These are phyloP conservation scores for Rhipidocladum racemiflorum DNA, from an alignment of 176 grass and related monocot species.

Conservation along the genomic window DNA sequence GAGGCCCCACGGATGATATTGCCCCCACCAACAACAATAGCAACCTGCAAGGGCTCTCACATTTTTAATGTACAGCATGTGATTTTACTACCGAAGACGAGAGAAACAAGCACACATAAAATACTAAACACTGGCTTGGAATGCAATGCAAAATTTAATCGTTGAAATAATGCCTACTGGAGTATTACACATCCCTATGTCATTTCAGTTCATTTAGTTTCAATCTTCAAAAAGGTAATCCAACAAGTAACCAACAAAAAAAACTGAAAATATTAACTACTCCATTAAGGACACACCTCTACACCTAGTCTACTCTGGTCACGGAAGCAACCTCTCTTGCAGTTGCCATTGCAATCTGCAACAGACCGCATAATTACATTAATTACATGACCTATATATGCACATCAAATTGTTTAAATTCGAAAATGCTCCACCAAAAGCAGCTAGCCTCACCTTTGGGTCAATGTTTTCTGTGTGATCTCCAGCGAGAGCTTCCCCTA, in stretches of 20 bases:
- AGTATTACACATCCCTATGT: neutral
- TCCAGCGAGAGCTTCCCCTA: constrained; percentile 88
- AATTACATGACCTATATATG: neutral
- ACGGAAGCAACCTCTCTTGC: constrained; percentile 97
- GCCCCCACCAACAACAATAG: constrained; percentile 95
- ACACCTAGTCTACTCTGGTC: constrained; percentile 81
- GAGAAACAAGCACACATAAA: constrained; percentile 8
- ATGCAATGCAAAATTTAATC: neutral
- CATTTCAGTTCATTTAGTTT: neutral
- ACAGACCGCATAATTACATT: constrained; percentile 3
- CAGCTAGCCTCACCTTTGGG: constrained; percentile 60
- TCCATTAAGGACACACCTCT: constrained; percentile 63
- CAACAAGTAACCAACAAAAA: neutral
- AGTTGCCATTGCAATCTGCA: constrained; percentile 95
- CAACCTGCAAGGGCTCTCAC: constrained; percentile 54
- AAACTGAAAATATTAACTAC: neutral
- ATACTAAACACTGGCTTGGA: neutral
- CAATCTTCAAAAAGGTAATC: neutral
- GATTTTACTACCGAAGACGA: neutral
- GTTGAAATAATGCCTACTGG: constrained; percentile 9
- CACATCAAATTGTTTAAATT: neutral
- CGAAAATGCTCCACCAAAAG: constrained; percentile 1
- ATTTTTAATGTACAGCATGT: neutral
- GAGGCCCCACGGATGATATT: constrained; percentile 97
- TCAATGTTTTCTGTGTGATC: constrained; percentile 82